Evolutionary conservation across 2,329 filamentous ascomycete genomes (phyloP).

Genomic region (Venturia pyrina): DNA sequence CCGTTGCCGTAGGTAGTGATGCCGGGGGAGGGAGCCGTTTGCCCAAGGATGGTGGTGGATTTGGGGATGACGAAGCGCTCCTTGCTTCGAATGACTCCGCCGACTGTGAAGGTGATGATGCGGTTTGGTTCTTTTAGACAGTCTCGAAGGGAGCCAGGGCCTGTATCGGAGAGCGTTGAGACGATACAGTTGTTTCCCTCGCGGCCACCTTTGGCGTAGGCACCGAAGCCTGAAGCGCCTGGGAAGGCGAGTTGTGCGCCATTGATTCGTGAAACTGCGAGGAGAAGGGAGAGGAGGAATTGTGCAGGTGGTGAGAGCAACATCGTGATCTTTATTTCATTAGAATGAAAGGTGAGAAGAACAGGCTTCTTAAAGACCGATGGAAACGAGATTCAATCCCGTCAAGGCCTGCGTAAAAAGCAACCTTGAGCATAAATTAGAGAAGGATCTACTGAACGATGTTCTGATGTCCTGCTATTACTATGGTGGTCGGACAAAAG

Average conservation of each 20-base stretch:
- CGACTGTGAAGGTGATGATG: constrained; percentile 41
- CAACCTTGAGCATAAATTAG: no score
- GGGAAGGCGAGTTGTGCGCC: constrained; percentile 32
- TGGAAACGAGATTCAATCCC: no score
- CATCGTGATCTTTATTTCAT: not conserved
- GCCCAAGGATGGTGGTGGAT: constrained; percentile 40
- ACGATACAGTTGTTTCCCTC: constrained; percentile 40
- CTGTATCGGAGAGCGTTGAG: constrained; percentile 39
- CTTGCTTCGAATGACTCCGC: constrained; percentile 40
- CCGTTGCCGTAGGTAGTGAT: constrained; percentile 47
- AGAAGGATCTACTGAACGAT: no score
- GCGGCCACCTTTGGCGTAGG: constrained; percentile 36
- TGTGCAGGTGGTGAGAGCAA: not conserved
- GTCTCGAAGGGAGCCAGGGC: constrained; percentile 40
- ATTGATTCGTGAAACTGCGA: not conserved
- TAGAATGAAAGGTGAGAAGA: not conserved
- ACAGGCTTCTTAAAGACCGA: no score
- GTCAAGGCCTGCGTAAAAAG: no score
- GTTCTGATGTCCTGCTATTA: no score
- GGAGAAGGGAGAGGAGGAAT: not conserved
- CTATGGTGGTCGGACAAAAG: no score
- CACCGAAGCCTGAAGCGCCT: constrained; percentile 41
- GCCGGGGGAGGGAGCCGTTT: constrained; percentile 35
- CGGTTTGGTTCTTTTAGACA: constrained; percentile 39
- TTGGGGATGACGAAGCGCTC: constrained; percentile 38